These are phyloP conservation scores for Saccharomyces hybrid DNA, from an alignment of 1,139 yeast species.

Conservation along the genomic window DNA sequence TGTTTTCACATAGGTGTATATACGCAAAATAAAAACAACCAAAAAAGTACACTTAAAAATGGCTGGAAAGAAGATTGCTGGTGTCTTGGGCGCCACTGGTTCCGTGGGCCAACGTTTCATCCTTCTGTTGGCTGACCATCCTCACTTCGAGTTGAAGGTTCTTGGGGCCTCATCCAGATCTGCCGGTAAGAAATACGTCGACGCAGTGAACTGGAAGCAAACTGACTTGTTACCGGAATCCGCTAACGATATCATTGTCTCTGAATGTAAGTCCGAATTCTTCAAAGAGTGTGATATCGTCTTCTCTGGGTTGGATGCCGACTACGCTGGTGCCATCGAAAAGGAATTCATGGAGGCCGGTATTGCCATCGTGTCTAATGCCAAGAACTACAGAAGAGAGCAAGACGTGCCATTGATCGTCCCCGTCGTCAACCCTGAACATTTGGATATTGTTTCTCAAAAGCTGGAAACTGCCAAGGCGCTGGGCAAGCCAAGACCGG, in stretches of 20 bases:
- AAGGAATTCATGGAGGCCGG: conserved; percentile 77
- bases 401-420: conserved; percentile 86
- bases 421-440: conserved; percentile 95
- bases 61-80: conserved; percentile 38
- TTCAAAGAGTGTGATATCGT: conserved; percentile 90
- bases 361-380: conserved; percentile 80
- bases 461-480: conserved; percentile 49
- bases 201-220: conserved; percentile 94
- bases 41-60: background rate
- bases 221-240: conserved; percentile 68
- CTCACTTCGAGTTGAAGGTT: conserved; percentile 76
- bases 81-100: conserved; percentile 97
- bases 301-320: conserved; percentile 91
- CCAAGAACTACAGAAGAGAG: conserved; percentile 89
- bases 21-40: background rate
- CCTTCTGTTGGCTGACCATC: conserved; percentile 74
- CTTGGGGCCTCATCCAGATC: conserved; percentile 93
- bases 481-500: conserved; percentile 52
- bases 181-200: conserved; percentile 79
- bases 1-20: background rate
- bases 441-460: conserved; percentile 64
- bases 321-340: conserved; percentile 89
- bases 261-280: conserved; percentile 66
- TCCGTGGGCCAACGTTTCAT: conserved; percentile 97
- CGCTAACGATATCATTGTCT: conserved; percentile 57